Evolutionary conservation across 2,329 filamentous ascomycete species (phyloP).

Genomic region (Sporothrix pallida): DNA sequence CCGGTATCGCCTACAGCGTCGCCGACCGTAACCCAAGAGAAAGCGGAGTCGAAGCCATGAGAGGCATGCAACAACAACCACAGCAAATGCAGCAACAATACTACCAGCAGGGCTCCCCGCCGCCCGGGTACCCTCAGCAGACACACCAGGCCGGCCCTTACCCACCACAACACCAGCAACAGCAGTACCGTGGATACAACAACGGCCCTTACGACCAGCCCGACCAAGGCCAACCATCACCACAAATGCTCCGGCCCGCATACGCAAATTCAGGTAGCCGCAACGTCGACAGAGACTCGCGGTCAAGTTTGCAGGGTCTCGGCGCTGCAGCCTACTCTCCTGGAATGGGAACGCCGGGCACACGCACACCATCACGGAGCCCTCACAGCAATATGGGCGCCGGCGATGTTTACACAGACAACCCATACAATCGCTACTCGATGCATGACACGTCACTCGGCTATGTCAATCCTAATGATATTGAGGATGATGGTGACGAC

Average conservation of each 20-base stretch:
- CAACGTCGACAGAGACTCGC: slow-evolving; percentile 49
- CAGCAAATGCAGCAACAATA: slow-evolving; percentile 33
- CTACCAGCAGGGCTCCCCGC: slow-evolving; percentile 39
- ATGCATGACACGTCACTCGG: slow-evolving; percentile 58
- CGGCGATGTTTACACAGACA: slow-evolving; percentile 61
- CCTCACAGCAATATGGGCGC: slow-evolving; percentile 50
- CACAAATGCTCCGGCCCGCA: slow-evolving; percentile 32
- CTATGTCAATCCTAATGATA: slow-evolving; percentile 76
- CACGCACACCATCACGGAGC: slow-evolving; percentile 54
- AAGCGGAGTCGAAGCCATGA: slow-evolving; percentile 68
- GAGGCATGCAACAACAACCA: slow-evolving; percentile 43
- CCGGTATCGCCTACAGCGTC: slow-evolving; percentile 69
- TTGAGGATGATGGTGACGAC: slow-evolving; percentile 88
- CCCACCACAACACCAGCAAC: slow-evolving; percentile 37
- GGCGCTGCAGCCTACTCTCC: slow-evolving; percentile 46
- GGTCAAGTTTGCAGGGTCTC: slow-evolving; percentile 51
- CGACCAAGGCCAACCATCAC: slow-evolving; percentile 36
- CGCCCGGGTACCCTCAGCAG: slow-evolving; percentile 40
- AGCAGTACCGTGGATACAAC: slow-evolving; percentile 35
- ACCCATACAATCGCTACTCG: slow-evolving; percentile 69
- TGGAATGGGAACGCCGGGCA: slow-evolving; percentile 46
- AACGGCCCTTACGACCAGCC: slow-evolving; percentile 34
- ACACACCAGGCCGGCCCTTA: slow-evolving; percentile 40
- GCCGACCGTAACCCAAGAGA: slow-evolving; percentile 69
- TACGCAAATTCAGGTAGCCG: slow-evolving; percentile 31